Conservation (phyloP, 139 green algal species). For the Micractinium conductrix region DNA sequence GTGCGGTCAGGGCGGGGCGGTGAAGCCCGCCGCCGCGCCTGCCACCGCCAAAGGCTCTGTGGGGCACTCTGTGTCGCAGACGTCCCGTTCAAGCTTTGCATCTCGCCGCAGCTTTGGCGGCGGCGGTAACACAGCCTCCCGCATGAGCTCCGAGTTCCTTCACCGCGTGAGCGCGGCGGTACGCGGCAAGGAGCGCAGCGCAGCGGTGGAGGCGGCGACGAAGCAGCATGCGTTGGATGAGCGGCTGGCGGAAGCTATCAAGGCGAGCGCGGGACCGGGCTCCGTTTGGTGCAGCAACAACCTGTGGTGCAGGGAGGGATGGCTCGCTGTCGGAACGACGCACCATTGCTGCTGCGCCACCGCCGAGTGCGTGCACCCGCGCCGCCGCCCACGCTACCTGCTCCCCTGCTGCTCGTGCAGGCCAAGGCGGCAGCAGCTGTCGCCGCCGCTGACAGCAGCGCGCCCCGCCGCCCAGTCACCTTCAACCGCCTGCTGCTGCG, state of each 20-base stretch:
- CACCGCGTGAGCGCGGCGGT: not conserved
- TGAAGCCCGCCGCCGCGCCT: too few relatives aligned
- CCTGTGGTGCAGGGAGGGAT: not conserved
- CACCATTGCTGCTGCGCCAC: not conserved
- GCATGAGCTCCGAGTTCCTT: not conserved
- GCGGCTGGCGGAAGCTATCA: slow-evolving; percentile 19
- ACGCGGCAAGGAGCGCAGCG: not conserved
- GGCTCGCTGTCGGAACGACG: not conserved
- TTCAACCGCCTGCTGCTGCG: slow-evolving; percentile 34
- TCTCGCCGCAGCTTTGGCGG: not conserved
- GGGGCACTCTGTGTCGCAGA: too few relatives aligned
- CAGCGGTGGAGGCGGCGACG: not conserved
- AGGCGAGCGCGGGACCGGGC: too few relatives aligned
- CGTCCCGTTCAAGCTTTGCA: too few relatives aligned
- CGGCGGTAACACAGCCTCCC: not conserved
- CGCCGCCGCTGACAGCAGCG: not conserved
- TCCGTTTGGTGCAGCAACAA: not conserved
- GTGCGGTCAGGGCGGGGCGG: not conserved
- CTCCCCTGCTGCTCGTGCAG: not conserved
- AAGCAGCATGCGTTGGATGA: slow-evolving; percentile 4
- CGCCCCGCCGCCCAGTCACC: not conserved
- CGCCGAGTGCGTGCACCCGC: not conserved
- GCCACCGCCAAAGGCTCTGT: too few relatives aligned
- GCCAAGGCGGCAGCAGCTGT: not conserved
- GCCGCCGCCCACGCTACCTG: not conserved